Evolutionary conservation across 805 yeast genomes (phyloP), one percentile per base, ranked within the genome.

Genomic region (Maudiozyma turicensis): DNA sequence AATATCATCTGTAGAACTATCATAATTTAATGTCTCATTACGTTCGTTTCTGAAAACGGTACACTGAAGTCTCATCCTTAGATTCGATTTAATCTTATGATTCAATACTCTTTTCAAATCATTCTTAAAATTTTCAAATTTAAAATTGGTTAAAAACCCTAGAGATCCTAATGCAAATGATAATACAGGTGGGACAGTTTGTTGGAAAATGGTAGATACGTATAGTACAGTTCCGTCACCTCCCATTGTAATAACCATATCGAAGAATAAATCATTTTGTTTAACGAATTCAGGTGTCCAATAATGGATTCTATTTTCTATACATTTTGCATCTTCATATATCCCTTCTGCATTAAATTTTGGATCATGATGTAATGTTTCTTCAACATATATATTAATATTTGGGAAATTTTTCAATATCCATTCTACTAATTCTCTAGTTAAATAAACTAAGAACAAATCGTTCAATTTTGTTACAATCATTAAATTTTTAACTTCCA

Each of bases 221-320:
- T 84, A 84, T 8, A 91, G 70, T 44, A 91, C 96, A 0, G 99
- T 93, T 8, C 99, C 98, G 62, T 93, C 99, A 14, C 99, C 99
- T 28, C 99, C 99, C 8, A 93, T 72, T 0, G 98, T 87, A 42
- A 91, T 78, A 2, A 88, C 82, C 51, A 90, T 70, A 64, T 91
- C 98, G 54, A 81, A 78, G 43, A 71, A 58, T 35, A 75, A 73
- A n/a, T 63, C 62, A 48, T 61, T 52, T 44, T 61, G 45, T 50
- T 66, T 57, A 10, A 86, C 76, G 48, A 82, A 70, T 15, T 73
- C 73, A 45, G 80, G 76, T 46, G 76, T 75, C 96, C 97, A 90
- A 65, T 75, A 85, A 58, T 74, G 76, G 65, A 43, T 72, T 63
- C 44, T 64, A 55, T 30, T 79, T 30, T 45, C 69, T 58, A 2